Evolutionary conservation across 116 monocot genomes (phyloP), one percentile per base, ranked within the genome.

Genomic region (Thalassia testudinum): DNA sequence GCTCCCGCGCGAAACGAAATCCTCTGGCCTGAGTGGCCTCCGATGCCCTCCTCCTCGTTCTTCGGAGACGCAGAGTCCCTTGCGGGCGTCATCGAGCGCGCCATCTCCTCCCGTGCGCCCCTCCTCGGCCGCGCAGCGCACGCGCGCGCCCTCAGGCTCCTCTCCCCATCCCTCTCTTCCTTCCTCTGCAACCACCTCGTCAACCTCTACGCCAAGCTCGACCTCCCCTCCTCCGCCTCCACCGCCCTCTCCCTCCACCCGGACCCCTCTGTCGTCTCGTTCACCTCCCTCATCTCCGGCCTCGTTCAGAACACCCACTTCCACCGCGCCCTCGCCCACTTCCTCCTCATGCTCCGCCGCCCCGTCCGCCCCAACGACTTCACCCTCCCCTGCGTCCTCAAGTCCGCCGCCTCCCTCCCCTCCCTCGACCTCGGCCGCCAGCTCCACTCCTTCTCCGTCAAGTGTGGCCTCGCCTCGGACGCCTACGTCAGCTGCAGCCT

Each of bases 131-230:
- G 78, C 24, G 56, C 78, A 26, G 63, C 60, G 48, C 93, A 87
- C 55, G 78, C 78, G 21, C 27, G 22, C 20, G 47, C 60, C 62
- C 8, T 88, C 71, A 81, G 70, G 37, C 20, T 34, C 52, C 66
- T 81, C 67, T 43, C 65, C 58, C 55, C 50, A 18, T 49, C 62
- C 11, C 30, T 72, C 53, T 81, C 86, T 1, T 59, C 77, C 51
- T 95, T 88, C 70, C 81, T 95, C 70, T 50, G 66, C 71, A 82
- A 62, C 67, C 85, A 88, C 63, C 74, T 95, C 81, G 71, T 95
- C 84, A 87, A 84, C 78, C 68, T 87, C 67, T 95, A 95, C 76
- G 63, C 93, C 62, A 84, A 87, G 64, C 85, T 95, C 67, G 78
- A 95, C 70, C 78, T 50, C 64, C 84, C 76, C 26, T 0, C 2